A percentile compares a stretch with the other conserved stretches of the same genome.
Evolutionary conservation across 1,284 basidiomycete genomes (phyloP).

Genomic region (Cryptococcus jaspeensis): DNA sequence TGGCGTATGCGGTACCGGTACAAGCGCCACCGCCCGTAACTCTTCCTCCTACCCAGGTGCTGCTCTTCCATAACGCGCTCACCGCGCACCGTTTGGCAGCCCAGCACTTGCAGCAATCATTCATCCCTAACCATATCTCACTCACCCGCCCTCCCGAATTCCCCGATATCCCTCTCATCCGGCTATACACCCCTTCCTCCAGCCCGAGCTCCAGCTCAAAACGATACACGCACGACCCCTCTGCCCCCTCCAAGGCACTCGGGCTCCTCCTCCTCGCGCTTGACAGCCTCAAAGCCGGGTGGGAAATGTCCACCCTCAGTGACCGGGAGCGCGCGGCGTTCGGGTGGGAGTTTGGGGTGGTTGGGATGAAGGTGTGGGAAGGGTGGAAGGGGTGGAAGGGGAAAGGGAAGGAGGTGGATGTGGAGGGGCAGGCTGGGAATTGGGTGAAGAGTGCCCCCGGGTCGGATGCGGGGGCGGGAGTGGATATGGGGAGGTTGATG

Average conservation of each 20-base stretch:
- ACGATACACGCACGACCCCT: slow-evolving; percentile 23
- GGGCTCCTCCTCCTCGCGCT: slow-evolving; percentile 33
- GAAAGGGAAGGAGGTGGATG: slow-evolving; percentile 10
- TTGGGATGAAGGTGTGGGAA: slow-evolving; percentile 33
- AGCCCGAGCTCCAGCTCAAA: background rate
- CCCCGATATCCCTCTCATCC: background rate
- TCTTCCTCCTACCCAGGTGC: slow-evolving; percentile 5
- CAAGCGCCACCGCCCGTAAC: background rate
- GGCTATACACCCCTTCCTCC: background rate
- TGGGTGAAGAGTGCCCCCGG: too few relatives aligned
- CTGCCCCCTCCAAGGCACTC: slow-evolving; percentile 27
- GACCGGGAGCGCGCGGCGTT: slow-evolving; percentile 39
- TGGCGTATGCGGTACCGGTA: background rate
- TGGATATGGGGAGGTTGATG: slow-evolving; percentile 17
- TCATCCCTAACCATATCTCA: slow-evolving; percentile 28
- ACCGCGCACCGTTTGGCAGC: slow-evolving; percentile 30
- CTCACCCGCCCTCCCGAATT: background rate
- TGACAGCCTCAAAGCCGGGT: slow-evolving; percentile 30
- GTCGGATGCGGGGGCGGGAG: background rate
- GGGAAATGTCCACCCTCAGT: slow-evolving; percentile 21
- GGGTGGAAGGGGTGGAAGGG: background rate
- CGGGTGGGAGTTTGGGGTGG: slow-evolving; percentile 30
- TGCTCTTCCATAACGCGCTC: slow-evolving; percentile 38
- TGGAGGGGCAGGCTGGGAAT: too few relatives aligned
- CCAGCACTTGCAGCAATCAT: slow-evolving; percentile 38